Evolutionary conservation across 2,329 filamentous ascomycete species (phyloP), one percentile per base, ranked within the genome.

Genomic region (Beauveria scarabaeidicola): DNA sequence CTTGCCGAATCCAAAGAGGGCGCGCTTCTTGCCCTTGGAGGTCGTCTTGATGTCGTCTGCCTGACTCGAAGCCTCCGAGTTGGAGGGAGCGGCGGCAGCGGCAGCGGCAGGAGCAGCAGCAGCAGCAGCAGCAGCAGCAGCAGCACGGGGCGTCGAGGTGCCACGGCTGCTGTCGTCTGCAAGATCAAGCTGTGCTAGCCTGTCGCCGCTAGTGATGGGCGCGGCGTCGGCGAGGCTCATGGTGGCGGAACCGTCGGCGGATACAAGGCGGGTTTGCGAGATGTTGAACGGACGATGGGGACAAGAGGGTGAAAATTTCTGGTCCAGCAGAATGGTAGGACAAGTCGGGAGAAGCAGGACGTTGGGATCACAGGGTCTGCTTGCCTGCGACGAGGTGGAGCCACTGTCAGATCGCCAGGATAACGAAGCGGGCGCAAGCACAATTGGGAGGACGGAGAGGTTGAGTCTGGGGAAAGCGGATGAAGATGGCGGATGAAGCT

Each of bases 1-100:
- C 75, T 82, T 85, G 60, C 81, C 82, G 61, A 87, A 80, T 5
- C 81, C 79, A 70, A 86, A 86, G 29, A 87, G 73, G 61, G 78
- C 77, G 63, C 82, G 77, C 72, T 81, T 85, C 70, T 82, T 81
- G 58, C 78, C 80, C 58, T 68, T 69, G 51, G 40, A 50, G 50
- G 58, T 57, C 51, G 64, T 64, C 58, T 64, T 62, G 41, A 60
- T 62, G 51, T 63, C 64, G 23, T 72, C 74, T 3, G 66, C 65
- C 50, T 62, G 51, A n/a, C 68, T 68, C 27, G 73, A 68, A 17
- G 63, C 59, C 29, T 67, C 65, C 15, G 65, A 36, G 27, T 40
- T 51, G 19, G 58, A 15, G 56, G 44, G n/a, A 6, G 36, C 38
- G 38, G 41, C 48, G 15, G 41, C 13, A 6, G 46, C 61, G 5